Conservation (phyloP, 768 basidiomycete genomes). For the Crepidotus variabilis region DNA sequence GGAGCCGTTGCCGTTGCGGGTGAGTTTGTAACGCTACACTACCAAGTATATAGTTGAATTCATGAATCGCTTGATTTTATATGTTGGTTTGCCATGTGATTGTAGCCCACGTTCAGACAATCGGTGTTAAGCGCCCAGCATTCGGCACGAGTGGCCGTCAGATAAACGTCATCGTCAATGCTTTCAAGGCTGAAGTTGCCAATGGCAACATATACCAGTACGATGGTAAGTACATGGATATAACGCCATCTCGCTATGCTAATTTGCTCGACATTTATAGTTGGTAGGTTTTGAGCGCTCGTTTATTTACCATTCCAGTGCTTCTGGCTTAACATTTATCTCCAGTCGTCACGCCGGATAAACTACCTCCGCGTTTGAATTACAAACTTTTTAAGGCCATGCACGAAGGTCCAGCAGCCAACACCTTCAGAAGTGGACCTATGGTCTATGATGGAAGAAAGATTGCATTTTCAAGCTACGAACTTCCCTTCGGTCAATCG, state of each 20-base stretch:
- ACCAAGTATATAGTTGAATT: slow-evolving; percentile 4
- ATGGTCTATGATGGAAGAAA: slow-evolving; percentile 79
- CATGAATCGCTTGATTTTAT: slow-evolving; percentile 5
- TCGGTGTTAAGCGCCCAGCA: slow-evolving; percentile 61
- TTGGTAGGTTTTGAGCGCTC: slow-evolving; percentile 18
- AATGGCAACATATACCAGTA: slow-evolving; percentile 65
- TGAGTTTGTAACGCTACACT: slow-evolving; percentile 21
- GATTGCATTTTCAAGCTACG: slow-evolving; percentile 59
- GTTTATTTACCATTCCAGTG: neutral
- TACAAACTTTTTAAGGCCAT: slow-evolving; percentile 61
- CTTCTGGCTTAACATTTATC: neutral
- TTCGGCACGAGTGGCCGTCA: slow-evolving; percentile 39
- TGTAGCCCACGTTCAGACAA: slow-evolving; percentile 32
- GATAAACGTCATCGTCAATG: slow-evolving; percentile 33
- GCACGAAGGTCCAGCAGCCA: slow-evolving; percentile 50
- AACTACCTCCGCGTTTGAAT: slow-evolving; percentile 39
- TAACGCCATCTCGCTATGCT: neutral
- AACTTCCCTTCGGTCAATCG: slow-evolving; percentile 54
- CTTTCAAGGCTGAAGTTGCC: slow-evolving; percentile 48
- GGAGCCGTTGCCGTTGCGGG: slow-evolving; percentile 29
- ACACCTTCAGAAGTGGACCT: slow-evolving; percentile 55
- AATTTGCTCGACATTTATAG: slow-evolving; percentile 9
- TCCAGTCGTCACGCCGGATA: slow-evolving; percentile 22
- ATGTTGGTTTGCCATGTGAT: neutral
- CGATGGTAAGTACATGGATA: slow-evolving; percentile 33